Evolutionary conservation across 352 stramenopile genomes (phyloP).

Genomic region (Globisporangium rhizosaccharum): DNA sequence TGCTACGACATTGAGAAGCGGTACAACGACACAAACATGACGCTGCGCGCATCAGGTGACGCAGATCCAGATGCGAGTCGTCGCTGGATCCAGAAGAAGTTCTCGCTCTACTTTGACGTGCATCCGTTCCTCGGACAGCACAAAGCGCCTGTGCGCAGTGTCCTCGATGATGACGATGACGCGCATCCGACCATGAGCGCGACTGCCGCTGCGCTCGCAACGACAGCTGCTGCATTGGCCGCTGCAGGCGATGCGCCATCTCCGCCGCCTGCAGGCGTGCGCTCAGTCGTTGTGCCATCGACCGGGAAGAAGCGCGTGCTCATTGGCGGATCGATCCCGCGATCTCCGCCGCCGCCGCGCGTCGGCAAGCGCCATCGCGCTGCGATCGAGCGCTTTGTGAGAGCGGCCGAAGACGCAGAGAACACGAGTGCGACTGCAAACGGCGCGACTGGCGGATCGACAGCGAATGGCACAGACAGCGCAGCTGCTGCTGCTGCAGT

Average conservation of each 20-base stretch:
- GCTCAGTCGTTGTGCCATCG: not conserved
- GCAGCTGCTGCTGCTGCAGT: not conserved
- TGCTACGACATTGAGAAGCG: conserved; percentile 19
- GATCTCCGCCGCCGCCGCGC: conserved; percentile 1
- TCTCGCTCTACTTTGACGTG: conserved; percentile 18
- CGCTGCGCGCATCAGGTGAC: conserved; percentile 1
- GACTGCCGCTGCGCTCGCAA: not conserved
- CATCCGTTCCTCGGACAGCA: conserved; percentile 12
- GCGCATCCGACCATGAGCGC: not conserved
- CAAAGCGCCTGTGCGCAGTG: not conserved
- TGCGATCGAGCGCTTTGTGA: conserved; percentile 12
- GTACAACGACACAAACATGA: conserved; percentile 10
- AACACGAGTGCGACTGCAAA: not conserved
- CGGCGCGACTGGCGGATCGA: not conserved
- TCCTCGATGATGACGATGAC: not conserved
- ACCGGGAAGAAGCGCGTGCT: conserved; percentile 14
- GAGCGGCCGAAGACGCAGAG: conserved; percentile 5
- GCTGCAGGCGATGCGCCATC: not conserved
- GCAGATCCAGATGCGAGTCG: conserved; percentile 1
- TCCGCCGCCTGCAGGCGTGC: conserved; percentile 10
- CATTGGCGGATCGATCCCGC: conserved; percentile 1
- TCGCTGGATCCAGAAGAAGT: conserved; percentile 12
- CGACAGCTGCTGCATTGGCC: not conserved
- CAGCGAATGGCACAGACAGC: not conserved
- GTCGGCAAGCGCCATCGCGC: conserved; percentile 11